Percentiles rank a stretch among this genome's conserved stretches.
Conservation (phyloP, 805 yeast genomes). For the Yarrowia sp. region DNA sequence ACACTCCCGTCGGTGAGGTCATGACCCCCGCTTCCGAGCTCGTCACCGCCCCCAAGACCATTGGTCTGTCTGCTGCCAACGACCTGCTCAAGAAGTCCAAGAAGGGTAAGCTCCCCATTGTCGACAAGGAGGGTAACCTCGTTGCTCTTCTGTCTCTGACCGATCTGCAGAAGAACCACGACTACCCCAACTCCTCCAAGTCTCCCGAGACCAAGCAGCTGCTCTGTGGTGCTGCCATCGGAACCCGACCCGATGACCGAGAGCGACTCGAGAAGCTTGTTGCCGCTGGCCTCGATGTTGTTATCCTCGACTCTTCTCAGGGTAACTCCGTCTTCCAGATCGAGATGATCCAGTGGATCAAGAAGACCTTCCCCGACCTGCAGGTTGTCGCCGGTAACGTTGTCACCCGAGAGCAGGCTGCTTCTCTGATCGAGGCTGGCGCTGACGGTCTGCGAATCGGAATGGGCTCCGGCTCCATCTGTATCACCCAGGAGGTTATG, state of each 20-base stretch:
- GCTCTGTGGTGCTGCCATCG: conserved; percentile 97
- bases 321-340: conserved; percentile 96
- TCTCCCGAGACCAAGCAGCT: conserved; percentile 90
- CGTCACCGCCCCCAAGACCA: conserved; percentile 78
- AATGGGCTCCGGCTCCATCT: conserved; percentile 99
- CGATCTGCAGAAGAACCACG: conserved; percentile 93
- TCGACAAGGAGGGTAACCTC: conserved; percentile 70
- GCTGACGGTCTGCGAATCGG: conserved; percentile 98
- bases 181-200: conserved; percentile 92
- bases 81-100: conserved; percentile 85
- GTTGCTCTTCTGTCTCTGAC: conserved; percentile 90
- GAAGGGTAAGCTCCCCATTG: conserved; percentile 96
- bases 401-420: conserved; percentile 98
- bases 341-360: conserved; percentile 90
- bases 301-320: conserved; percentile 91
- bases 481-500: conserved; percentile 99
- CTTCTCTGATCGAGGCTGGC: conserved; percentile 88
- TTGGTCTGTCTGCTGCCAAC: conserved; percentile 81
- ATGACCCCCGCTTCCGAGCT: conserved; percentile 75
- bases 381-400: conserved; percentile 97
- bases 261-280: conserved; percentile 79
- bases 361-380: conserved; percentile 69
- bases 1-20: conserved; percentile 61
- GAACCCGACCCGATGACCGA: conserved; percentile 86
- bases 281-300: conserved; percentile 96